Evolutionary conservation across 2,329 filamentous ascomycete genomes (phyloP), one percentile per base, ranked within the genome.

Genomic region (Xylariales sp.): DNA sequence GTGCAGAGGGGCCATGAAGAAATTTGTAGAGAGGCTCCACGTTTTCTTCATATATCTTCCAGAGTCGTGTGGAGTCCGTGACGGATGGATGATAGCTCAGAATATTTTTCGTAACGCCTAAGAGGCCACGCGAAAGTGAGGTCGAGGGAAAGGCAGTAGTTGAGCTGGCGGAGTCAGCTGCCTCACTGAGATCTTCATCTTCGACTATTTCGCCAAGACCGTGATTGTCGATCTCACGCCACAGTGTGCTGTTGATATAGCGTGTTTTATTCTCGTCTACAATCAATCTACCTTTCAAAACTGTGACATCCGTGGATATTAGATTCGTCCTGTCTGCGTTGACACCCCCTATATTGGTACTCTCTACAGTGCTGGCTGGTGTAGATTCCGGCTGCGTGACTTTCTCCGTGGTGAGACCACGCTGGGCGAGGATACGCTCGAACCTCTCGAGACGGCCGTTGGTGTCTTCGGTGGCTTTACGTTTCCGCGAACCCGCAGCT

Each of bases 1-100:
- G 20, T 7, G 40, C 48, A 15, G 40, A 52, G 25, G 37, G 63
- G 44, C 43, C 56, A 30, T 46, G 50, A n/a, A 54, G 32, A 6
- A 53, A 46, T 31, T 43, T 55, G 46, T 27, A 47, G 14, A 52
- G 49, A 5, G 50, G 47, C 40, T 48, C 52, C 3, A 54, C 48
- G 18, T 50, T 55, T 10, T 52, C 49, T 10, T 45, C 24, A 16
- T 58, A 42, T 2, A 40, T 45, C 6, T 45, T 25, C 56, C 55
- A 59, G 1, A 58, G 39, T 1, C 35, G 13, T 41, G 53, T 41
- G 3, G 55, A 52, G 1, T 47, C 23, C 8, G 8, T n/a, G 8
- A 8, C n/a, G 23, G 8, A 8, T 8, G 23, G 23, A 25, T 25
- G 23, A 25, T 8, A 25, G 8, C 23, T n/a, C 8, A 25, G 23